Conservation (phyloP, 2,329 filamentous ascomycete genomes). For the Aspergillus felis region DNA sequence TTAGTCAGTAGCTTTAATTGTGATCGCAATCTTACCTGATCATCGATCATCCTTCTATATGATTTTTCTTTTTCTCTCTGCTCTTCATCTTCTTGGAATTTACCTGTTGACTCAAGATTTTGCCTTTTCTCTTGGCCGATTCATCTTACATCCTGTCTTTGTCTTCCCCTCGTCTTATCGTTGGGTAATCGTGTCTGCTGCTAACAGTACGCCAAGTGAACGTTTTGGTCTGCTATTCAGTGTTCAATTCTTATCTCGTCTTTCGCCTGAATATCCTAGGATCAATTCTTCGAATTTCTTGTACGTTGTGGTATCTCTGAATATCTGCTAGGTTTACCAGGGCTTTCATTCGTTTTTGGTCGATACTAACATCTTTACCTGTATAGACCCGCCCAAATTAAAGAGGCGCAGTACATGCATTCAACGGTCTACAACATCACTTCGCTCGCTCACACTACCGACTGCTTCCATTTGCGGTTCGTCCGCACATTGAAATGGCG, state of each 20-base stretch:
- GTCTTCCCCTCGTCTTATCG: neutral
- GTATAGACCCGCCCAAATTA: neutral
- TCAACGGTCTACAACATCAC: slow-evolving; percentile 20
- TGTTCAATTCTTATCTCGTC: neutral
- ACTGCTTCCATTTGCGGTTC: slow-evolving; percentile 31
- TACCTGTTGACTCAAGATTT: neutral
- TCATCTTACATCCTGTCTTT: neutral
- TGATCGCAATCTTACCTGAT: neutral
- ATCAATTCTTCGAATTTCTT: slow-evolving; percentile 5
- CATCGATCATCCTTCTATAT: neutral
- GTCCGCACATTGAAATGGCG: slow-evolving; percentile 40
- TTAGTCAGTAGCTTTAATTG: neutral
- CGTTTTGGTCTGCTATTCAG: neutral
- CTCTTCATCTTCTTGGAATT: slow-evolving; percentile 8
- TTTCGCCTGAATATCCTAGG: neutral
- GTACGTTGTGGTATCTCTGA: slow-evolving; percentile 4
- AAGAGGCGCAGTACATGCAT: slow-evolving; percentile 33
- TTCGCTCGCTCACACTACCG: slow-evolving; percentile 22
- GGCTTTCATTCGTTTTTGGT: slow-evolving; percentile 1
- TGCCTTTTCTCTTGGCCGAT: slow-evolving; percentile 3
- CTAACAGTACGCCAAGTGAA: neutral
- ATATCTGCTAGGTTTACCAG: neutral
- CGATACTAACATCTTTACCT: neutral
- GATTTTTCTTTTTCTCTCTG: slow-evolving; percentile 4
- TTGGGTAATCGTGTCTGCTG: neutral